Evolutionary conservation across 2,329 filamentous ascomycete genomes (phyloP), one percentile per base, ranked within the genome.

Genomic region (Tolypocladium tropicale): DNA sequence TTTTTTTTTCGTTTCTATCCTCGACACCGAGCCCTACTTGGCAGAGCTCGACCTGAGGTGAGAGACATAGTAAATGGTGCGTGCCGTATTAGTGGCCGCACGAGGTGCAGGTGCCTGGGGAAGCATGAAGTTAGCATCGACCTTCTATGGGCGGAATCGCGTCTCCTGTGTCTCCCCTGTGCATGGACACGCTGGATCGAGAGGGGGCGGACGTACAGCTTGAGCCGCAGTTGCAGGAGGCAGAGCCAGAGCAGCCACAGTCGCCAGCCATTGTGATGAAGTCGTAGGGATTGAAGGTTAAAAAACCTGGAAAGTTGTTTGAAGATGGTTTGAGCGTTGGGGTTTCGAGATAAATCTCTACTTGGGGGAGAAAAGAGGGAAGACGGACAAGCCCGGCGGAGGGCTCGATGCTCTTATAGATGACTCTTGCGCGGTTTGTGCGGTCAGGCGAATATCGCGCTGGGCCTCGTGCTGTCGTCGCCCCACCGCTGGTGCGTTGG

Each of bases 161-260:
- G 10, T 25, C 4, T 43, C n/a, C 21, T 11, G 1, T 18, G 18
- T n/a, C 16, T 7, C 16, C 5, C n/a, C 39, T 23, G 9, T 12
- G 39, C 39, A 23, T 11, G 12, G 39, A 23, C 34, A 16, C 21
- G 36, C 18, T 16, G 23, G 21, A 21, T 11, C 6, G n/a, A 11
- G 36, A 43, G n/a, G 23, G 7, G 21, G 23, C 18, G 46, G 32
- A 66, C 69, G 52, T 62, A 71, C 69, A 71, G 65, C 63, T 64
- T 57, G 68, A 65, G 67, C 69, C 69, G 61, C 69, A 71, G 66
- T 65, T 69, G 67, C 69, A 71, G 57, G 63, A 64, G 57, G 65
- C 59, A 57, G 59, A 60, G 61, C 68, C 66, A 60, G 67, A 69
- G 65, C 69, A 71, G 60, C 68, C 69, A 60, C 69, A 71, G 64